Evolutionary conservation across 2,329 filamentous ascomycete genomes (phyloP), one percentile per base, ranked within the genome.

Genomic region (Alternaria triticimaculans): DNA sequence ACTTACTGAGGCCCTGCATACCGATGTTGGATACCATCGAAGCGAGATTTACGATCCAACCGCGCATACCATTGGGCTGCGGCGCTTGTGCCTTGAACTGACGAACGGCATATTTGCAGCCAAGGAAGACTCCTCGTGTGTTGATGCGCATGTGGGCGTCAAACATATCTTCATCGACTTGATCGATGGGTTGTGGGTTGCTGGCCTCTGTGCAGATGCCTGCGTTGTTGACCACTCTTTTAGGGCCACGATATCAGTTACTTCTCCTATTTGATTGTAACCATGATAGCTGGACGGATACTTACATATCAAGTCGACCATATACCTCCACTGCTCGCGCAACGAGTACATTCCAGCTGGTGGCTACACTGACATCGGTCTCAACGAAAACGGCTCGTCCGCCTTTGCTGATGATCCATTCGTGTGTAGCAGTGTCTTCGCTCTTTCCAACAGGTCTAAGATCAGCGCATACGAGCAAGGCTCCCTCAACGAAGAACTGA

Each of bases 1-100:
- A 18, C 72, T 77, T 20, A 81, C 76, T 76, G 65, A 15, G 37
- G 73, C 79, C 62, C 74, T 75, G 21, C 64, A 69, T 65, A n/a
- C 67, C 64, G 26, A 69, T 62, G 43, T 63, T 65, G 6, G 67
- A 50, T 4, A 66, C 67, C 63, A 81, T 72, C 43, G 75, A 79
- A 8, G 78, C 76, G 7, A 77, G 75, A 53, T 82, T 81, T 41
- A 82, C 68, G 18, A 82, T 79, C 78, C 78, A 82, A 3, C 80
- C 80, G 23, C 71, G 64, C 63, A 77, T 71, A 6, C 68, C 71
- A 20, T 66, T 62, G 28, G 57, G 66, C 6, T 70, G 70, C 11
- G 75, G 63, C 26, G 78, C 72, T 67, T 82, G 80, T 49, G 69
- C 66, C 48, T 81, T 62, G 72, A 82, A 80, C 55, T 82, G 79